phyloP scores from a whole-genome alignment of 129 eudicot species.

The Pulicaria dysenterica region DNA sequence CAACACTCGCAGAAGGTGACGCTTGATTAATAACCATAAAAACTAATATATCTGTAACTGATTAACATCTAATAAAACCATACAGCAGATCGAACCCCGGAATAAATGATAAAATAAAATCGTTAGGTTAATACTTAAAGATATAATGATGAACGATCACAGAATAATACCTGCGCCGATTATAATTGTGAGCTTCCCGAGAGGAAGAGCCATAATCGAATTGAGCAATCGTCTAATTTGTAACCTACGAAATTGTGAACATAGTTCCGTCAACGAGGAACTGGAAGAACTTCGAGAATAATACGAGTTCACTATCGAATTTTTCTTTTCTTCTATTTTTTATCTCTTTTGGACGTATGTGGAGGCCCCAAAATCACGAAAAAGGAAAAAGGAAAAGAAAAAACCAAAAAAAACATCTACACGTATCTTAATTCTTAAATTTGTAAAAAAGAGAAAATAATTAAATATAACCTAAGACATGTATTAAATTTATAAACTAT shows the following conservation, averaged over 20 bases:
- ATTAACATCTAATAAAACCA: constrained; percentile 10
- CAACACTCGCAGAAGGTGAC: background rate
- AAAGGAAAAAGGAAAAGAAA: too few species aligned
- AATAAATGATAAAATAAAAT: background rate
- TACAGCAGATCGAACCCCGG: background rate
- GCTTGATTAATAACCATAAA: background rate
- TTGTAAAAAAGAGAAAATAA: too few species aligned
- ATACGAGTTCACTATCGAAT: too few species aligned
- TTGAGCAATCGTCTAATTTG: constrained; percentile 2
- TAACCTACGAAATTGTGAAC: background rate
- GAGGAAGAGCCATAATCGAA: constrained; percentile 66
- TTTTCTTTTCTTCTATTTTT: too few species aligned
- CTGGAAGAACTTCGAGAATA: background rate
- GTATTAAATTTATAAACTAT: too few species aligned
- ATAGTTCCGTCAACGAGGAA: background rate
- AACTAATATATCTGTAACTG: background rate
- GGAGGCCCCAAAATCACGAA: too few species aligned
- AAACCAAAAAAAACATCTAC: too few species aligned
- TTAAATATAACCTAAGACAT: too few species aligned
- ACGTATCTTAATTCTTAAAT: too few species aligned
- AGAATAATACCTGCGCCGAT: constrained; percentile 75
- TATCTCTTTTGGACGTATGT: too few species aligned
- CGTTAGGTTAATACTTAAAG: constrained; percentile 9
- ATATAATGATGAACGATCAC: background rate
- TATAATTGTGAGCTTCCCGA: constrained; percentile 68